Evolutionary conservation across 768 basidiomycete genomes (phyloP).

Genomic region (Suillus plorans): DNA sequence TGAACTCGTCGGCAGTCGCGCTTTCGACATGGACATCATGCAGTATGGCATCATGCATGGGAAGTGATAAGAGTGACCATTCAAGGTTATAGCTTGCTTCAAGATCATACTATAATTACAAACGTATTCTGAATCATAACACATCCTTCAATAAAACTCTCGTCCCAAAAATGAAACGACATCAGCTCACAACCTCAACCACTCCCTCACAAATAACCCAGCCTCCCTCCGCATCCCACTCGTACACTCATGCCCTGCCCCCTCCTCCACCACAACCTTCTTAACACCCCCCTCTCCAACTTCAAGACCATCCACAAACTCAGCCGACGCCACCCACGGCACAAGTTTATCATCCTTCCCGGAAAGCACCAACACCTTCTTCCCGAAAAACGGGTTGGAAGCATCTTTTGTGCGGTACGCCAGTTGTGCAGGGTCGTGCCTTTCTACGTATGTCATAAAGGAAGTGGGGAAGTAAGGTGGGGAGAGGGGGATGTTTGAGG

Average conservation of each 20-base stretch:
- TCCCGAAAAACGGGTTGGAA: conserved; percentile 63
- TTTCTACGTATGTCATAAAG: conserved; percentile 46
- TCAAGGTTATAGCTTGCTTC: no score
- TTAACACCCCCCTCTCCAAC: conserved; percentile 56
- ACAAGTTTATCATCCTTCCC: conserved; percentile 67
- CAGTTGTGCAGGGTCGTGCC: conserved; percentile 44
- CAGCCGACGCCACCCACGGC: conserved; percentile 56
- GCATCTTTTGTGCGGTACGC: conserved; percentile 39
- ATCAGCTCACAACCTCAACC: conserved; percentile 16
- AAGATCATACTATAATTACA: no score
- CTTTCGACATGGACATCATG: no score
- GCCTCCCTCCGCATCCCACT: conserved; percentile 55
- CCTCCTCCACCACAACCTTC: conserved; percentile 51
- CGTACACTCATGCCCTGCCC: conserved; percentile 64
- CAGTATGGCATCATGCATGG: no score
- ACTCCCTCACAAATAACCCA: conserved; percentile 28
- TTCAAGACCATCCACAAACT: conserved; percentile 55
- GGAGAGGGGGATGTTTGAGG: conserved; percentile 39
- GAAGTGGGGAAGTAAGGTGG: conserved; percentile 60
- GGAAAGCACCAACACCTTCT: conserved; percentile 71
- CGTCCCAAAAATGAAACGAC: background rate
- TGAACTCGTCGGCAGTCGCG: no score
- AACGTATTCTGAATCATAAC: background rate
- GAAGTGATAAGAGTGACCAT: no score
- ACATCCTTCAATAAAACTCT: background rate